Evolutionary conservation across 1,284 basidiomycete genomes (phyloP).

Genomic region (Boletus semigastroideus): DNA sequence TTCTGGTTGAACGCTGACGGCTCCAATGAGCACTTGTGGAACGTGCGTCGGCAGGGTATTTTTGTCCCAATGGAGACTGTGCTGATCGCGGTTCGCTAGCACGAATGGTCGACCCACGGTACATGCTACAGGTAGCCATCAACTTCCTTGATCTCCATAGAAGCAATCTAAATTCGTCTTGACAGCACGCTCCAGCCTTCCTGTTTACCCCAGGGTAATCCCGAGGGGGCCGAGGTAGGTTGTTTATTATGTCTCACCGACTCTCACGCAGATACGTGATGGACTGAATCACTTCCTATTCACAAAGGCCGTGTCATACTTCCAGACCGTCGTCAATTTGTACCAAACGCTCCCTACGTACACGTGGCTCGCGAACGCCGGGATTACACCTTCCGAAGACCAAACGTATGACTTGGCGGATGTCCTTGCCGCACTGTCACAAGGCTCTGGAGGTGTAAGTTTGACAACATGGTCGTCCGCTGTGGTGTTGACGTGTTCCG

Average conservation of each 20-base stretch:
- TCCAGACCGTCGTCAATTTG: constrained; percentile 60
- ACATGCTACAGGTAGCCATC: constrained; percentile 62
- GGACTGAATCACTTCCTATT: background rate
- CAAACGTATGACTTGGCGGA: constrained; percentile 58
- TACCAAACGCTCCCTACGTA: constrained; percentile 70
- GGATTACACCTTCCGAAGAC: constrained; percentile 63
- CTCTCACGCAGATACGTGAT: background rate
- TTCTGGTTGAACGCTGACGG: constrained; percentile 69
- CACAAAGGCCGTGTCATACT: constrained; percentile 66
- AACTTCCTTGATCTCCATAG: background rate
- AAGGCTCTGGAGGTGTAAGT: constrained; percentile 44
- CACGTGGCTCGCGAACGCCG: constrained; percentile 62
- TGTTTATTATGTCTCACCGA: background rate
- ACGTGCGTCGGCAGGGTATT: constrained; percentile 42
- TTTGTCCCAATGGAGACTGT: background rate
- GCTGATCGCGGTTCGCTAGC: constrained; percentile 35
- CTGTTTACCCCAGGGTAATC: constrained; percentile 57
- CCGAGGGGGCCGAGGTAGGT: constrained; percentile 58
- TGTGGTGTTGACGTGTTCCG: background rate
- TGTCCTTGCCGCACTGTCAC: constrained; percentile 58
- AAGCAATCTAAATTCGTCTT: background rate
- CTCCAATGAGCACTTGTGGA: constrained; percentile 67
- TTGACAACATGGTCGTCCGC: background rate
- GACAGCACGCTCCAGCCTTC: constrained; percentile 57
- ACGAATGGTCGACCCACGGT: constrained; percentile 73